Base-by-base conservation (phyloP, 2,329 filamentous ascomycete genomes). In the Paecilomyces variotii region DNA sequence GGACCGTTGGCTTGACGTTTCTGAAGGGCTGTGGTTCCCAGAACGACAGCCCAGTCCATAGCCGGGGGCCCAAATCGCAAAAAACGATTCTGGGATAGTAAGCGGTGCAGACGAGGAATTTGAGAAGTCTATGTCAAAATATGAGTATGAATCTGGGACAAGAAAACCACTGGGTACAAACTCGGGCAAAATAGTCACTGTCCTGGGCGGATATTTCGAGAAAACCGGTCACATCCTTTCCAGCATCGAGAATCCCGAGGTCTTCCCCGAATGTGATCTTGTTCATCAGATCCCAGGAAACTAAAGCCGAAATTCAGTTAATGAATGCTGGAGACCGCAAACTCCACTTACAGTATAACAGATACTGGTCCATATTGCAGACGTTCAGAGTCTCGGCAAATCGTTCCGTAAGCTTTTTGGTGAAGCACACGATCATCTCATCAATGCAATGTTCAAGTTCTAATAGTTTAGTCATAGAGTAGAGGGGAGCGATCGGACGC, bases 391-490 rank as follows among this genome's bases (percentile, higher is more conserved):
- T 26, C 24, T 19, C n/a, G 24, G 35, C 57, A 27, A 59, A 59
- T 5, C 28, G 3, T 7, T 34, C 53, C 19, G 50, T 45, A 14
- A 55, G 53, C 14, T 53, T 27, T 14, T 32, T 35, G 26, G 54
- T 56, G 27, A 39, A 56, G 19, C 4, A 28, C 2, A 7, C 7
- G 24, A 60, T 55, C 19, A 55, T 55, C 28, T 39, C 30, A 45
- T 57, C 53, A 12, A 57, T 56, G 34, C 51, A 60, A 12, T 45
- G 34, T 45, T 59, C 57, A 34, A 58, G 30, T 9, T 53, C 26
- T 27, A 56, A 19, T 28, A 56, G 19, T 34, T 59, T 53, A 5
- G 49, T 34, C 27, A 56, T 52, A 26, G 49, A 53, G 49, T 56
- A 56, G n/a, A 56, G 32, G 10, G 26, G 24, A 0, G 52, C 34